Evolutionary conservation across 306 rosid species (phyloP).

Genomic region (Ochetophila trinervis): DNA sequence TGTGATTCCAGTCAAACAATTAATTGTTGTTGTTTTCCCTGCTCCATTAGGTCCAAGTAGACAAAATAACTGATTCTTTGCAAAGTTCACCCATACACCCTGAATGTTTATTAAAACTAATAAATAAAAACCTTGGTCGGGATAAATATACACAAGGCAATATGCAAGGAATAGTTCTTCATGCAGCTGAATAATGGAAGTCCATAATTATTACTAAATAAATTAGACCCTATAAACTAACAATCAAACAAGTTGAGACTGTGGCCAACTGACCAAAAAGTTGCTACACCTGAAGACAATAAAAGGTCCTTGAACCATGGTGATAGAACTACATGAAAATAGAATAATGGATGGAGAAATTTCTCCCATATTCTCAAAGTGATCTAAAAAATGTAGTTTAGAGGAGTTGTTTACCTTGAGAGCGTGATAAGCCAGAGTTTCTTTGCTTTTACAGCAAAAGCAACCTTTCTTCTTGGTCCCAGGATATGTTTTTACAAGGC

Average conservation of each 20-base stretch:
- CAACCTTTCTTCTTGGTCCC: constrained; percentile 47
- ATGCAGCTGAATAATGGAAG: background rate
- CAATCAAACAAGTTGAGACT: background rate
- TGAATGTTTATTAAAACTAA: constrained; percentile 33
- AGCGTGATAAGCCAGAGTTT: constrained; percentile 54
- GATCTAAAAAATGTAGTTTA: background rate
- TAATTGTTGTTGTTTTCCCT: constrained; percentile 87
- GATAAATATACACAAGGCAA: background rate
- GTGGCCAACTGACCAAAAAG: too few species aligned
- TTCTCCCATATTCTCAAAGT: background rate
- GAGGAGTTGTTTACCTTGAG: constrained; percentile 57
- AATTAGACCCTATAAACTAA: too few species aligned
- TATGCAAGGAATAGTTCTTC: background rate
- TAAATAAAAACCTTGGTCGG: background rate
- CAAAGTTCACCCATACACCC: constrained; percentile 88
- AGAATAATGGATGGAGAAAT: too few species aligned
- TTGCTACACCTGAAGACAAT: too few species aligned
- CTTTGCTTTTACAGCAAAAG: constrained; percentile 59
- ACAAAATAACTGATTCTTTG: constrained; percentile 82
- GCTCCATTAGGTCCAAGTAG: constrained; percentile 96
- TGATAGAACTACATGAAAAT: too few species aligned
- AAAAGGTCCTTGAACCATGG: too few species aligned
- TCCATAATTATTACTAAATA: too few species aligned
- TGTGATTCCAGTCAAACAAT: constrained; percentile 83
- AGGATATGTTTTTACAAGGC: constrained; percentile 76